A percentile compares a stretch with the other conserved stretches of the same genome.
Conservation (phyloP, 805 yeast species). For the Candida ipomoeae region DNA sequence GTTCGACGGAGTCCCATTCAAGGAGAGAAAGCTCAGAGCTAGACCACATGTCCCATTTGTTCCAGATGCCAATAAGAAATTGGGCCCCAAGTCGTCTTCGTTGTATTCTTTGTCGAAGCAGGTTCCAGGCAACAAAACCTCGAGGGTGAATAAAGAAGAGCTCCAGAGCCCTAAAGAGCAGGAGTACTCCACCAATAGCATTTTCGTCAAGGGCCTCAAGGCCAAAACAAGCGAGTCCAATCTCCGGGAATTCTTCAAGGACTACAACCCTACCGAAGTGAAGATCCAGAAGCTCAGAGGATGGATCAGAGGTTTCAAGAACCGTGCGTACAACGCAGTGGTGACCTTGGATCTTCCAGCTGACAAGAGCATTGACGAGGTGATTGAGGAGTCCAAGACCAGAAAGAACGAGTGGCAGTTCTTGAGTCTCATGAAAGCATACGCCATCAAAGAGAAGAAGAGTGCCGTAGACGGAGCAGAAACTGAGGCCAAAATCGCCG, state of each 20-base stretch:
- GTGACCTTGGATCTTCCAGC: constrained; percentile 38
- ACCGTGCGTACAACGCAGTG: constrained; percentile 47
- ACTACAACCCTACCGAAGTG: constrained; percentile 44
- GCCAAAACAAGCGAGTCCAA: constrained; percentile 40
- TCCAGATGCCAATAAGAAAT: constrained; percentile 5
- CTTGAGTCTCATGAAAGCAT: constrained; percentile 8
- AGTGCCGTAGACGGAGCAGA: neutral
- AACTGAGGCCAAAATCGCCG: neutral
- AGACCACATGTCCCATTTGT: constrained; percentile 42
- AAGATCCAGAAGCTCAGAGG: constrained; percentile 42
- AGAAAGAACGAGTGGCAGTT: constrained; percentile 15
- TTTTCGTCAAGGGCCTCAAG: constrained; percentile 42
- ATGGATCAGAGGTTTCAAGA: constrained; percentile 26
- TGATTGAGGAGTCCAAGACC: constrained; percentile 37
- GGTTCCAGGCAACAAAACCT: constrained; percentile 1
- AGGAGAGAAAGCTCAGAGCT: constrained; percentile 37
- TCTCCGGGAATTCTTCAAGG: constrained; percentile 38
- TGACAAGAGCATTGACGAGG: constrained; percentile 39
- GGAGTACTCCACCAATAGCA: constrained; percentile 39
- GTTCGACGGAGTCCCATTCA: constrained; percentile 24
- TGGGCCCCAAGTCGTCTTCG: neutral
- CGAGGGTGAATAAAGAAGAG: constrained; percentile 5
- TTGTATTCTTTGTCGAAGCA: constrained; percentile 1
- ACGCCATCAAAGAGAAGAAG: constrained; percentile 5
- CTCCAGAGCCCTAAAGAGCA: neutral